Conservation (phyloP, 2,329 filamentous ascomycete genomes). For the Epichloe hybrida region DNA sequence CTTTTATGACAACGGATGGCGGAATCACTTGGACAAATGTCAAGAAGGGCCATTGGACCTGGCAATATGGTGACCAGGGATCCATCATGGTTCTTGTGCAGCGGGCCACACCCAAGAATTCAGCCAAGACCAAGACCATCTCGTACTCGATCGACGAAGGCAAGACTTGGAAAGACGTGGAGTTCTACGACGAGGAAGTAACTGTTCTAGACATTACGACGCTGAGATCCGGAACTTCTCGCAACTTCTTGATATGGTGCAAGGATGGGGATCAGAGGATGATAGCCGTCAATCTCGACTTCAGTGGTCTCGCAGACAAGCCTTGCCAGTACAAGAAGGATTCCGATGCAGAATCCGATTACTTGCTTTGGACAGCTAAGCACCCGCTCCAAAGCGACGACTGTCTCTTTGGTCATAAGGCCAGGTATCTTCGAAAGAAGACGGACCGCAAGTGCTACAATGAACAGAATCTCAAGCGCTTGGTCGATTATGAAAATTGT, state of each 20-base stretch:
- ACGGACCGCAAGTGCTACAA: constrained; percentile 70
- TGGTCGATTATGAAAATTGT: constrained; percentile 68
- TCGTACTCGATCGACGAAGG: constrained; percentile 76
- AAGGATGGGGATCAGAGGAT: constrained; percentile 41
- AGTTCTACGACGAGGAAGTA: constrained; percentile 60
- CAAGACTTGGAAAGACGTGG: constrained; percentile 59
- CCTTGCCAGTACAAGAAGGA: constrained; percentile 58
- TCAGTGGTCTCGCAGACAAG: constrained; percentile 62
- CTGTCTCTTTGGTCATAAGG: constrained; percentile 85
- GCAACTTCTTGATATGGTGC: constrained; percentile 88
- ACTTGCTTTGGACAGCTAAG: constrained; percentile 74
- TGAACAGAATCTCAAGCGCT: constrained; percentile 52
- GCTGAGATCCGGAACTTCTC: constrained; percentile 74
- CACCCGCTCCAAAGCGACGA: constrained; percentile 67
- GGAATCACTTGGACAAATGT: constrained; percentile 77
- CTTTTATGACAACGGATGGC: constrained; percentile 84
- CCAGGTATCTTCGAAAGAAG: constrained; percentile 85
- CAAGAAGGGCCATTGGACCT: constrained; percentile 79
- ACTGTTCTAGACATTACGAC: constrained; percentile 72
- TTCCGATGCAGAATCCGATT: constrained; percentile 43
- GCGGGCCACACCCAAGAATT: constrained; percentile 52
- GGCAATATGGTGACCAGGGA: constrained; percentile 92
- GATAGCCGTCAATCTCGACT: constrained; percentile 75
- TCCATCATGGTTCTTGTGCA: constrained; percentile 82
- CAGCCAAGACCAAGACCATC: constrained; percentile 52